phyloP scores from a whole-genome alignment of 192 early-diverging fungal genomes.

The Podila horticola region DNA sequence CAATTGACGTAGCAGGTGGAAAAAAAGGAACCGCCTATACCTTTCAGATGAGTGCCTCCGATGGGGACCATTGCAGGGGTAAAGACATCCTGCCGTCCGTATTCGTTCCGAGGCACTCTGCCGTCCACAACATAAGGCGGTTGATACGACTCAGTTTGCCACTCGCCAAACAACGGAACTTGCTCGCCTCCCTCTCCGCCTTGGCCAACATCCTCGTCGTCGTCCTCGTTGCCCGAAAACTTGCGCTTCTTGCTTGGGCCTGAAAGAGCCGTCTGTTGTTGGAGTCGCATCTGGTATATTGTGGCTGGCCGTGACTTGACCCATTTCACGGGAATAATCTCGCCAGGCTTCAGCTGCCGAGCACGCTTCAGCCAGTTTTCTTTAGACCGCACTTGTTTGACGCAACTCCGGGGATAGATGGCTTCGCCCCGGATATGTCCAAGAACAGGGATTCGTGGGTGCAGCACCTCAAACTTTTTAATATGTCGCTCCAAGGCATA shows the following conservation, averaged over 20 bases:
- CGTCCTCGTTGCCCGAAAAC: slow-evolving; percentile 12
- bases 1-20: too few relatives aligned
- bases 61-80: slow-evolving; percentile 84
- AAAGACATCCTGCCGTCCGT: slow-evolving; percentile 89
- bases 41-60: slow-evolving; percentile 78
- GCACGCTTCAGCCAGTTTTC: slow-evolving; percentile 76
- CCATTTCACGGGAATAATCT: slow-evolving; percentile 27
- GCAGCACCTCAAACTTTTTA: slow-evolving; percentile 80
- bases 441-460: slow-evolving; percentile 76
- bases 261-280: slow-evolving; percentile 40
- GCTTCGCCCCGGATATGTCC: slow-evolving; percentile 80
- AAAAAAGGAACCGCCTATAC: slow-evolving; percentile 44
- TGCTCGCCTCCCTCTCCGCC: slow-evolving; percentile 33
- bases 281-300: slow-evolving; percentile 35
- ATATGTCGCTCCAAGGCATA: slow-evolving; percentile 89
- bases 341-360: slow-evolving; percentile 52
- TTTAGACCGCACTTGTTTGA: slow-evolving; percentile 66
- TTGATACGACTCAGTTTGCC: slow-evolving; percentile 83
- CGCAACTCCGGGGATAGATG: slow-evolving; percentile 82
- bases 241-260: slow-evolving; percentile 9
- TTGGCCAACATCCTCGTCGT: slow-evolving; percentile 8
- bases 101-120: slow-evolving; percentile 81
- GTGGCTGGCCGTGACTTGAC: slow-evolving; percentile 39
- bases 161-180: slow-evolving; percentile 79
- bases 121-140: slow-evolving; percentile 69